Base-by-base conservation (phyloP, 2,329 filamentous ascomycete genomes). In the Zymoseptoria crescenta region DNA sequence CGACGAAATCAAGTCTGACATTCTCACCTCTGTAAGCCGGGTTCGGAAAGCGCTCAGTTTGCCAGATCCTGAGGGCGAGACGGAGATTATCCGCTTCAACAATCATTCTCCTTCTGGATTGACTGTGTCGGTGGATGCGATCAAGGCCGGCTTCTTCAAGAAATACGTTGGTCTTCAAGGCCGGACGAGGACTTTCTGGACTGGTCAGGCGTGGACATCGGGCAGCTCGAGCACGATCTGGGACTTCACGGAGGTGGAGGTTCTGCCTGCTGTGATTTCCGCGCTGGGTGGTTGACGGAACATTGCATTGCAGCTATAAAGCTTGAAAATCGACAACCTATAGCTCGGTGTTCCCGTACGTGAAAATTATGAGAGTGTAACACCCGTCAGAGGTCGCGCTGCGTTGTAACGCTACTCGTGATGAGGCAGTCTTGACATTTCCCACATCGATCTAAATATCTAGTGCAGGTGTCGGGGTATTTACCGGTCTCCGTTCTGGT, bases 211-310 rank as follows among this genome's bases (percentile, higher is more conserved):
- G 9, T 70, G 69, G 63, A 62, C 70, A 28, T 65, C 65, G 5
- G 70, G 74, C 29, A 69, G 71, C 64, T 70, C 69, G 2, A 63
- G 56, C 48, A 53, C 61, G n/a, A 58, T 74, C 16, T 74, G 70
- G 69, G 58, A 68, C 7, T 73, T 71, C 51, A 73, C 66, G 0
- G 64, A 68, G 56, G 35, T 49, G 27, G 48, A 60, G 20, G 48
- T 65, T 20, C 35, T 65, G 30, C 63, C 63, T n/a, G 27, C 29
- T 28, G 16, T 62, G 16, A 19, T 59, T 9, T 28, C 24, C 7
- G 24, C 51, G 51, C 51, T 52, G 8, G 51, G 27, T 6, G 35
- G 35, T n/a, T 45, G 13, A 45, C 24, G 24, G 24, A 24, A 2
- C 2, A 24, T 24, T 24, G 24, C 24, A 24, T 24, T 24, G 24